Base-by-base conservation (phyloP, 345 rosid species). In the Rhodomyrtus tomentosa region DNA sequence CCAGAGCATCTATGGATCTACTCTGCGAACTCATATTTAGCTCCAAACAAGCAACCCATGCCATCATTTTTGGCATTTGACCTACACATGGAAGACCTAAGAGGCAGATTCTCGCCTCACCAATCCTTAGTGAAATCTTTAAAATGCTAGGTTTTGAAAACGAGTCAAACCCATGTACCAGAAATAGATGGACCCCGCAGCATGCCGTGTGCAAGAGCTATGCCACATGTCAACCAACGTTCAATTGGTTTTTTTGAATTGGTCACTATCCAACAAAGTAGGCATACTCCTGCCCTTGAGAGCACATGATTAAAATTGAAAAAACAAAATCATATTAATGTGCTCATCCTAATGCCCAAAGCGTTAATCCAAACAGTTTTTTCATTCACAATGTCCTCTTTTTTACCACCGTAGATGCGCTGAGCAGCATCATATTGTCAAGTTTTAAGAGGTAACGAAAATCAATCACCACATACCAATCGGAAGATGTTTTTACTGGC, bases 401-500 rank as follows among this genome's bases (percentile, higher is more conserved):
- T 27, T 11, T 59, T 29, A 14, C 7, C 4, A 5, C 21, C 6
- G 38, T 29, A 29, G 21, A 14, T 1, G 22, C 5, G 1, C 29
- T 32, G 42, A n/a, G 62, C 83, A 7, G 36, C 82, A 27, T 80
- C 82, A 13, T 15, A 59, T 59, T 2, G 10, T 59, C 73, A 45
- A 32, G 32, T 9, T 32, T 55, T 54, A 55, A 24, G 49, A 54
- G 22, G 45, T 22, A 36, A 18, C 49, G 10, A 50, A 18, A 27
- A 51, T 88, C 83, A 88, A 56, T 89, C 88, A 73, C 88, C 91
- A 93, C 98, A 94, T 68, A 94, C 92, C 82, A 93, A 85, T 55
- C 83, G 89, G 85, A 91, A 94, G 84, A 93, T 92, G 82, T 92
- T 92, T 85, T 86, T 91, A 83, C 95, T 94, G 32, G 95, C 95